Conservation (phyloP, 1,139 yeast species). For the Hyphopichia pseudoburtonii region DNA sequence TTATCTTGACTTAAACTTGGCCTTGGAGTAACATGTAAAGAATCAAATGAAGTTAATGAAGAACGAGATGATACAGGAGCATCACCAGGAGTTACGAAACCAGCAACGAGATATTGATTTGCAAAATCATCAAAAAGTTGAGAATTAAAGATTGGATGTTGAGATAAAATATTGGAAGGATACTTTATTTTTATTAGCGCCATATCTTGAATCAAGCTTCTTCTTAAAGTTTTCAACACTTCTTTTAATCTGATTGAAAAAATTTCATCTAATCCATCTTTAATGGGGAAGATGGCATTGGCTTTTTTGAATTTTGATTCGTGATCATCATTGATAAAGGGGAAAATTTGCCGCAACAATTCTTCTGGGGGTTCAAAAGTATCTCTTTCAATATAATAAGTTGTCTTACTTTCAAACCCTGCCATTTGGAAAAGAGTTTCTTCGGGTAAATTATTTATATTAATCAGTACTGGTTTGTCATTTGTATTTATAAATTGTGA, state of each 20-base stretch:
- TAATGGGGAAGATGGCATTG: too few relatives aligned
- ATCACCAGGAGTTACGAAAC: background rate
- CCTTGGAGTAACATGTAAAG: conserved; percentile 3
- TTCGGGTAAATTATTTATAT: conserved; percentile 16
- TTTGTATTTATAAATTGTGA: conserved; percentile 6
- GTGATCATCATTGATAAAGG: conserved; percentile 22
- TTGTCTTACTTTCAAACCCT: conserved; percentile 22
- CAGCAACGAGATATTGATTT: conserved; percentile 12
- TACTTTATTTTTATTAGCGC: conserved; percentile 22
- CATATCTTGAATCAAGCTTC: conserved; percentile 36
- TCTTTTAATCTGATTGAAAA: conserved; percentile 13
- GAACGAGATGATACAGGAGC: conserved; percentile 1
- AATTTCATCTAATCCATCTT: background rate
- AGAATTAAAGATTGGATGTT: conserved; percentile 29
- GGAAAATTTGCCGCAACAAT: conserved; percentile 27
- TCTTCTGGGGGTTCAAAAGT: conserved; percentile 28
- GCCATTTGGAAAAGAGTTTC: conserved; percentile 19
- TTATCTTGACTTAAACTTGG: background rate
- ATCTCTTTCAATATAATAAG: conserved; percentile 22
- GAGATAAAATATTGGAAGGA: conserved; percentile 27
- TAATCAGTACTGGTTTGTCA: conserved; percentile 12
- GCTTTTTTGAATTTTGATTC: background rate
- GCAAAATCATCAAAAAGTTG: conserved; percentile 21
- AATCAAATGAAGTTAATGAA: background rate
- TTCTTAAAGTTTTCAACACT: conserved; percentile 22